These are phyloP conservation scores for Cocos nucifera DNA, from an alignment of 176 grass and related monocot genomes.

Conservation along the genomic window DNA sequence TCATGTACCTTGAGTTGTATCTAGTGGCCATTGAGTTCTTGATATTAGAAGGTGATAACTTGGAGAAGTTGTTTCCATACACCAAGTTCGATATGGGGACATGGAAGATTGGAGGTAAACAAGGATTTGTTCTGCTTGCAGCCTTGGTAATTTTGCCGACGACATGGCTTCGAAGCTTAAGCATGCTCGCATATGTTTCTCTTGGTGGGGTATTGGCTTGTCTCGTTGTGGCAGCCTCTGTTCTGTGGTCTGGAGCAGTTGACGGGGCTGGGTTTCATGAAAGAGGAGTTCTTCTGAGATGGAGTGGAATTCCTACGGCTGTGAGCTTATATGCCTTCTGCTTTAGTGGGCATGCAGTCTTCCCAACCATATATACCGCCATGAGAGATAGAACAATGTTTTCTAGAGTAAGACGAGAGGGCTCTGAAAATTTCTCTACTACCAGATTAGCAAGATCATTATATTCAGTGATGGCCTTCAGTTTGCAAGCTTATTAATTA, in stretches of 20 bases:
- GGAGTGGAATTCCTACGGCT: conserved; percentile 58
- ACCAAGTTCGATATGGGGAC: conserved; percentile 33
- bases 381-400: conserved; percentile 62
- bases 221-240: conserved; percentile 43
- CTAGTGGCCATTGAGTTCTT: conserved; percentile 68
- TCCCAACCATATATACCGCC: conserved; percentile 71
- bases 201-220: conserved; percentile 64
- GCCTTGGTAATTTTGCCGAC: conserved; percentile 61
- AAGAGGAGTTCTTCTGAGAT: conserved; percentile 45
- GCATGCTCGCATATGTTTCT: conserved; percentile 52
- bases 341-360: conserved; percentile 83
- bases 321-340: conserved; percentile 85
- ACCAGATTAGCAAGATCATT: too few relatives aligned
- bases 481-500: too few relatives aligned
- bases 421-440: too few relatives aligned
- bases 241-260: conserved; percentile 46
- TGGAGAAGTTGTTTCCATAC: conserved; percentile 75
- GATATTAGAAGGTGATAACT: conserved; percentile 88
- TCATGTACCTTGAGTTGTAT: conserved; percentile 24
- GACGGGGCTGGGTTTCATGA: conserved; percentile 63
- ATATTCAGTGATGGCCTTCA: too few relatives aligned
- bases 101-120: conserved; percentile 57
- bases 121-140: conserved; percentile 66
- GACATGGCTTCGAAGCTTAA: conserved; percentile 77
- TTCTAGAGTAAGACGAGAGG: conserved; percentile 34